phyloP scores from a whole-genome alignment of 768 basidiomycete species.

The Leucosporidium creatinivorum region DNA sequence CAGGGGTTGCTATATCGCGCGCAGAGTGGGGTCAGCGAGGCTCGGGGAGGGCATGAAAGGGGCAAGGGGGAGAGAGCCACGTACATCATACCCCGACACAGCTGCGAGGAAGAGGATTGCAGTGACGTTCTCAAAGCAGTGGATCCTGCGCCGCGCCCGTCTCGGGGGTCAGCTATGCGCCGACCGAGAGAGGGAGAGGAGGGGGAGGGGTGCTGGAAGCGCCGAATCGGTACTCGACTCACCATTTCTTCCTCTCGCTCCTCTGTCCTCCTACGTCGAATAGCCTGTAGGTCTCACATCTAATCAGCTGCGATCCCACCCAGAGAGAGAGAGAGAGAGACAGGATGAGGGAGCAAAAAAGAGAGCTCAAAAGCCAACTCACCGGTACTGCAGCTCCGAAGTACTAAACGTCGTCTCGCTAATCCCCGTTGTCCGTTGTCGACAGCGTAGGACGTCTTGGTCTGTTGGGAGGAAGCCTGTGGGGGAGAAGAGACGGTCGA shows the following conservation, averaged over 20 bases:
- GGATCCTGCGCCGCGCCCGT: slow-evolving; percentile 57
- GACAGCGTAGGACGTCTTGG: slow-evolving; percentile 74
- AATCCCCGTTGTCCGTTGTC: slow-evolving; percentile 81
- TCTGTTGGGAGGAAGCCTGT: slow-evolving; percentile 71
- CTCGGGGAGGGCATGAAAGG: too few relatives aligned
- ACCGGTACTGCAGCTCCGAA: slow-evolving; percentile 47
- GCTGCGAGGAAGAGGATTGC: slow-evolving; percentile 87
- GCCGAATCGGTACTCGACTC: not conserved
- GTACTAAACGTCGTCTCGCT: slow-evolving; percentile 64
- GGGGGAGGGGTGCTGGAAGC: too few relatives aligned
- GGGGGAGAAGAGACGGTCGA: slow-evolving; percentile 64
- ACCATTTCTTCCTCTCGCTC: slow-evolving; percentile 68
- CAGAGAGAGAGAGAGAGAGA: too few relatives aligned
- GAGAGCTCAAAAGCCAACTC: not conserved
- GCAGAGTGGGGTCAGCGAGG: not conserved
- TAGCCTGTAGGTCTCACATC: too few relatives aligned
- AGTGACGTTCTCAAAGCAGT: slow-evolving; percentile 69
- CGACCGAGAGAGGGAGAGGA: too few relatives aligned
- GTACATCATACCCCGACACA: slow-evolving; percentile 76
- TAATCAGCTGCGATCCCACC: too few relatives aligned
- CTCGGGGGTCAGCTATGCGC: too few relatives aligned
- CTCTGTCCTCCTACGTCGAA: slow-evolving; percentile 73
- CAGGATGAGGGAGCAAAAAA: slow-evolving; percentile 50
- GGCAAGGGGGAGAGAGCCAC: too few relatives aligned
- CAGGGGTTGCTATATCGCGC: slow-evolving; percentile 17